These are phyloP conservation scores for Myrica gale DNA, from an alignment of 306 rosid genomes.

Conservation along the genomic window DNA sequence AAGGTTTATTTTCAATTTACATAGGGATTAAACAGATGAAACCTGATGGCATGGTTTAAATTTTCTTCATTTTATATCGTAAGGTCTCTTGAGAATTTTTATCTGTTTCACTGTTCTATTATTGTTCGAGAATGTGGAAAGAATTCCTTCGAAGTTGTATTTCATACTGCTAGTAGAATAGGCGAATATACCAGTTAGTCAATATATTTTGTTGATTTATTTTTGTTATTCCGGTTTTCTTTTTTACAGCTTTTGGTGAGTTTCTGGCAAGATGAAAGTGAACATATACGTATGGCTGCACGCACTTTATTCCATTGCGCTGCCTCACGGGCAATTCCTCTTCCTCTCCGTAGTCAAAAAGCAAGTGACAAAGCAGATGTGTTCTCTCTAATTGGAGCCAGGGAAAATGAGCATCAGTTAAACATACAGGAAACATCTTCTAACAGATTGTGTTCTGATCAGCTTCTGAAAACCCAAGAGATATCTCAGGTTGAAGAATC, in stretches of 20 bases:
- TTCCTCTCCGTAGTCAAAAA: constrained; percentile 55
- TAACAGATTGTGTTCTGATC: constrained; percentile 15
- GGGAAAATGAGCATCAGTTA: constrained; percentile 37
- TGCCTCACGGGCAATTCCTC: constrained; percentile 87
- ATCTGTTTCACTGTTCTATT: neutral
- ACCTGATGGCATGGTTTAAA: constrained; percentile 13
- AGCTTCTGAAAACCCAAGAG: constrained; percentile 30
- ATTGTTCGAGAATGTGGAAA: neutral
- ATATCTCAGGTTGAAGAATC: constrained; percentile 54
- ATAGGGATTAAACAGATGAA: constrained; percentile 22
- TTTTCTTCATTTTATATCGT: constrained; percentile 11
- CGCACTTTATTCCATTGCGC: constrained; percentile 96
- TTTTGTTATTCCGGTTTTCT: constrained; percentile 20
- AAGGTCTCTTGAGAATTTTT: neutral
- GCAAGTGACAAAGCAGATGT: constrained; percentile 35
- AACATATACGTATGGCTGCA: constrained; percentile 94
- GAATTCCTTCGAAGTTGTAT: constrained; percentile 18
- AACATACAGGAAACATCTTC: constrained; percentile 38
- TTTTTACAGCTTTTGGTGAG: constrained; percentile 86
- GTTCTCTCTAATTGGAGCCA: constrained; percentile 33
- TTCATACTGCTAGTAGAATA: constrained; percentile 18
- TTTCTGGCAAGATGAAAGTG: constrained; percentile 98
- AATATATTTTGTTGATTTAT: constrained; percentile 18
- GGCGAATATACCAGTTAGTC: constrained; percentile 15
- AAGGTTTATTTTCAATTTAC: neutral